Conservation (phyloP, 2,329 filamentous ascomycete genomes). For the Domatiomyces globalis region DNA sequence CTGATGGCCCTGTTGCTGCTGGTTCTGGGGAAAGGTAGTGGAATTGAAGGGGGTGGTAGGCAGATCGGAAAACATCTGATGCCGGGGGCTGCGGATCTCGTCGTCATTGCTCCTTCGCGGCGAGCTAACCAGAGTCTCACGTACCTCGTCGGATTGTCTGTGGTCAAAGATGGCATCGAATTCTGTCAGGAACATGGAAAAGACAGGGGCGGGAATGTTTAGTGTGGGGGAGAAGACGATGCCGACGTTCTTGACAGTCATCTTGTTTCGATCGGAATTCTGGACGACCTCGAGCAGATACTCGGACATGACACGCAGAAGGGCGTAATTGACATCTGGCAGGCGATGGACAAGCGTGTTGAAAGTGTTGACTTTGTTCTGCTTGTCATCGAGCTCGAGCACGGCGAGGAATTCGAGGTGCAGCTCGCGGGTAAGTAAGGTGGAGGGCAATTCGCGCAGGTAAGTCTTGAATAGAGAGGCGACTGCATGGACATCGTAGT, state of each 20-base stretch:
- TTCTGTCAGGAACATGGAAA: constrained; percentile 85
- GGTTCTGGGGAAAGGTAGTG: constrained; percentile 32
- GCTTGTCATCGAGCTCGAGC: constrained; percentile 61
- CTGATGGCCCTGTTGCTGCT: constrained; percentile 14
- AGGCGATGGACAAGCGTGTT: constrained; percentile 66
- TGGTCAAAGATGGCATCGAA: constrained; percentile 72
- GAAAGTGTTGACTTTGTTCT: constrained; percentile 63
- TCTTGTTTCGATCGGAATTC: constrained; percentile 83
- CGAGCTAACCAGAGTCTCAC: constrained; percentile 16
- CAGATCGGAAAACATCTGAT: constrained; percentile 53
- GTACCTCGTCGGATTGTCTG: constrained; percentile 25
- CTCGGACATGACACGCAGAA: constrained; percentile 71
- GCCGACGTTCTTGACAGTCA: constrained; percentile 93
- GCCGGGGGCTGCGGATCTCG: constrained; percentile 48
- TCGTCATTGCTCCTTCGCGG: constrained; percentile 29
- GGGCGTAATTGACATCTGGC: constrained; percentile 62
- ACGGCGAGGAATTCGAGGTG: constrained; percentile 78
- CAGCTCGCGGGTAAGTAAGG: constrained; percentile 78
- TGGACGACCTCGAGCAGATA: constrained; percentile 89
- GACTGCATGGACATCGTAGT: constrained; percentile 91
- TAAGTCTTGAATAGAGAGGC: constrained; percentile 91
- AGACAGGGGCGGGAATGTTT: constrained; percentile 89
- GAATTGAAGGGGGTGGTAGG: constrained; percentile 50
- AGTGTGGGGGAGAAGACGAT: constrained; percentile 96
- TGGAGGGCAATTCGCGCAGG: constrained; percentile 77